Evolutionary conservation across 441 rosid species (phyloP), one percentile per base, ranked within the genome.

Genomic region (Populus hybrid): DNA sequence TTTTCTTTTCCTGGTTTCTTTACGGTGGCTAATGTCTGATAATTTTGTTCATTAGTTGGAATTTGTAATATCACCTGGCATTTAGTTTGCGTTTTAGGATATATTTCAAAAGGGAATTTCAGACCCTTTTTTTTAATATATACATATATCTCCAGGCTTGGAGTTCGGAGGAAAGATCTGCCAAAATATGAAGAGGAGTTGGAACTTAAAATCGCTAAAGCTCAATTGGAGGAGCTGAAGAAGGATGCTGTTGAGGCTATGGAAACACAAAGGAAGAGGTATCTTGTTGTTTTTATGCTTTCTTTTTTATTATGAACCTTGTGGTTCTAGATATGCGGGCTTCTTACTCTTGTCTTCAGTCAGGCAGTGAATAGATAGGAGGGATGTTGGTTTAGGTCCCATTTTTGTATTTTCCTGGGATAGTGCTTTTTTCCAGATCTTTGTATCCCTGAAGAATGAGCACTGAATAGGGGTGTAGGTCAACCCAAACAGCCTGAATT

Each of bases 261-360:
- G 98, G 98, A 93, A 82, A 82, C 98, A 72, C 98, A 93, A 84
- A 88, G 86, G 89, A 93, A 97, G 88, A 86, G 92, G 99, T 93
- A 82, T 54, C 76, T 65, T 69, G n/a, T 77, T 71, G 30, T 34
- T 65, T 67, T 23, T 12, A 14, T 75, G 35, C n/a, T 46, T 5
- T 26, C 23, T 50, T 75, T 65, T 8, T 24, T 20, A 20, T 21
- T 2, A 0, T 36, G 20, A 36, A 9, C 40, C 24, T 32, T 1
- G 11, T 72, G 42, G 23, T 32, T 50, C 54, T 30, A 9, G 18
- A 21, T 6, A 20, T 20, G 42, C 3, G 2, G 12, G 26, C 26
- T 61, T 23, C 11, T 26, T 61, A 18, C 66, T 2, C 66, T 23
- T 20, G 66, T 0, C 66, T n/a, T 61, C 16, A 11, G 54, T 11